Evolutionary conservation across 768 basidiomycete species (phyloP).

Genomic region (Rhizopogon rudus): DNA sequence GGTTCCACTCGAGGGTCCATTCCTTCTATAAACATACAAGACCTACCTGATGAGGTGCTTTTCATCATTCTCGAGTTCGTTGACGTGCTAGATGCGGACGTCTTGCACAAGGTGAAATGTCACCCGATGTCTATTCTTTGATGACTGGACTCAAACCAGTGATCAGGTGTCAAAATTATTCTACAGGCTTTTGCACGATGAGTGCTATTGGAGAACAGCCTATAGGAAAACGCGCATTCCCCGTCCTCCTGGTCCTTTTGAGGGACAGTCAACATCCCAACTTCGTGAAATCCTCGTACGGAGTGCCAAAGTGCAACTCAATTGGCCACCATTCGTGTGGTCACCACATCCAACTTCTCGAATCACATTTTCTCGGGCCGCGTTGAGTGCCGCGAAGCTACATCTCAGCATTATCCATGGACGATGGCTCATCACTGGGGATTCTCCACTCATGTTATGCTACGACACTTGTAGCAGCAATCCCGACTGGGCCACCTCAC

Average conservation of each 20-base stretch:
- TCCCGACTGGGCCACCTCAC: not conserved
- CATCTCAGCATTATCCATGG: not conserved
- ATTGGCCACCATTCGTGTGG: slow-evolving; percentile 3
- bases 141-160: not conserved
- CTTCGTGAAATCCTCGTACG: slow-evolving; percentile 1
- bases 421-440: slow-evolving; percentile 6
- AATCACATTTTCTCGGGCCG: not conserved
- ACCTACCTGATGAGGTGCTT: slow-evolving; percentile 5
- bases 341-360: not conserved
- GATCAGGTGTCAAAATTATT: slow-evolving; percentile 5
- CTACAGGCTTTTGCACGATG: slow-evolving; percentile 1
- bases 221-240: slow-evolving; percentile 1
- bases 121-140: not conserved
- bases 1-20: not conserved
- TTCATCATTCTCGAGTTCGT: slow-evolving; percentile 2
- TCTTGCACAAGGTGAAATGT: not conserved
- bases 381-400: not conserved
- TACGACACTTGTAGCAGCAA: not conserved
- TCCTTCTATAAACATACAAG: not conserved
- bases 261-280: not conserved
- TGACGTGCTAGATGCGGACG: not conserved
- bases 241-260: slow-evolving; percentile 6
- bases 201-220: slow-evolving; percentile 1
- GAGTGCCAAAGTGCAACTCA: slow-evolving; percentile 2
- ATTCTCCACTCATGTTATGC: not conserved